Base-by-base conservation (phyloP, 2,329 filamentous ascomycete genomes). In the Monilinia fructicola region DNA sequence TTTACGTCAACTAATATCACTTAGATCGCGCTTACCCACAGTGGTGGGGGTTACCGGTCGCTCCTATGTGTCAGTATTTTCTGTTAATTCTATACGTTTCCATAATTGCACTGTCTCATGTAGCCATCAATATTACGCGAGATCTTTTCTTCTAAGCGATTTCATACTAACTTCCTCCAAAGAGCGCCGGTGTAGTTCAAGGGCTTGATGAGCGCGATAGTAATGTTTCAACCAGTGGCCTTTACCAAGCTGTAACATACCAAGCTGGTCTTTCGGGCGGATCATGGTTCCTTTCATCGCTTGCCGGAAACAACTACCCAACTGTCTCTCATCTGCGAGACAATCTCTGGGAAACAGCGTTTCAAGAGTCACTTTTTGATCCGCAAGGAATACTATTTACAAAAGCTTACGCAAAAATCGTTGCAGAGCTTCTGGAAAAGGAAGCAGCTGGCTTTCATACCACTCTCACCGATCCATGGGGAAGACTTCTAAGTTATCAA, bases 201-300 rank as follows among this genome's bases (percentile, higher is more conserved):
- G 73, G 71, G 4, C 59, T 77, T 26, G 81, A 83, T 73, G 70
- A 42, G 9, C 76, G 81, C 63, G 80, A 82, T 62, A 78, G 77
- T 66, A 71, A 77, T 54, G 69, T 75, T 7, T 75, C 74, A 54
- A 78, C 78, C 10, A 78, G 75, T 55, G 81, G 81, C 4, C 68
- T 83, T 0, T 81, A 78, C 64, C 81, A 83, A 72, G 77, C 75
- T 6, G 59, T 82, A 14, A 81, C 80, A 4, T 83, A 83, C 68
- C 77, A 82, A 53, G 73, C 78, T 55, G 81, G 78, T 11, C 74
- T 83, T 3, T 81, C 80, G n/a, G 79, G 80, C 35, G 81, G 81
- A 50, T 71, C 74, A 2, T 83, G 81, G 81, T 74, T 83, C n/a
- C 70, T 82, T 1, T 78, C 78, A 4, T 81, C 80, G 2, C 64